Evolutionary conservation across 1,284 basidiomycete genomes (phyloP).

Genomic region (Vanrija sp.): DNA sequence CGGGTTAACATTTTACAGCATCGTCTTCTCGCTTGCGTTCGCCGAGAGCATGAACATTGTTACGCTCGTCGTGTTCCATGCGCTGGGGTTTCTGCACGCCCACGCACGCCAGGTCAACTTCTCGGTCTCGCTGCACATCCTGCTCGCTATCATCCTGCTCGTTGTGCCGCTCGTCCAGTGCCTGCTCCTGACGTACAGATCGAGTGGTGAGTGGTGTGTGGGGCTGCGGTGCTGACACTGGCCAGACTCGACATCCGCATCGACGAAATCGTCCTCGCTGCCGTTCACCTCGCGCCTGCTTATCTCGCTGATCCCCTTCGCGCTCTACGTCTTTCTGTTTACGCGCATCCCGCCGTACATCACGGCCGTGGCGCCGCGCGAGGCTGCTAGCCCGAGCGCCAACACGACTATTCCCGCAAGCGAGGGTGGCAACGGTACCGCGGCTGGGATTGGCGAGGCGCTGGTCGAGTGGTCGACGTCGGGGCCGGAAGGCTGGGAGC

Average conservation of each 20-base stretch:
- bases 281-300: slow-evolving; percentile 31
- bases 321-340: slow-evolving; percentile 46
- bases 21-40: slow-evolving; percentile 46
- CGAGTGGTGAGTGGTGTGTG: slow-evolving; percentile 26
- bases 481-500: slow-evolving; percentile 39
- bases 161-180: slow-evolving; percentile 45
- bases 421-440: background rate
- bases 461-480: slow-evolving; percentile 28
- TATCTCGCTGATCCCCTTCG: slow-evolving; percentile 45
- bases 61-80: slow-evolving; percentile 44
- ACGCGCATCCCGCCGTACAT: slow-evolving; percentile 48
- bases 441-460: slow-evolving; percentile 16
- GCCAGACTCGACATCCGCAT: slow-evolving; percentile 9
- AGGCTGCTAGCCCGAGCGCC: background rate
- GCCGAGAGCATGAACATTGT: slow-evolving; percentile 47
- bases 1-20: slow-evolving; percentile 19
- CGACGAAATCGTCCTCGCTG: slow-evolving; percentile 21
- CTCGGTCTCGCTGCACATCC: slow-evolving; percentile 41
- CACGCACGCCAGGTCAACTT: slow-evolving; percentile 46
- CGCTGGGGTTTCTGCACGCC: slow-evolving; percentile 38
- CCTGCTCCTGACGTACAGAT: slow-evolving; percentile 45
- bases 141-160: slow-evolving; percentile 43
- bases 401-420: background rate
- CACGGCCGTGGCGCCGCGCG: slow-evolving; percentile 21
- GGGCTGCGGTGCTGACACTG: background rate